Conservation (phyloP, 179 eudicot species). For the Spinacia oleracea region DNA sequence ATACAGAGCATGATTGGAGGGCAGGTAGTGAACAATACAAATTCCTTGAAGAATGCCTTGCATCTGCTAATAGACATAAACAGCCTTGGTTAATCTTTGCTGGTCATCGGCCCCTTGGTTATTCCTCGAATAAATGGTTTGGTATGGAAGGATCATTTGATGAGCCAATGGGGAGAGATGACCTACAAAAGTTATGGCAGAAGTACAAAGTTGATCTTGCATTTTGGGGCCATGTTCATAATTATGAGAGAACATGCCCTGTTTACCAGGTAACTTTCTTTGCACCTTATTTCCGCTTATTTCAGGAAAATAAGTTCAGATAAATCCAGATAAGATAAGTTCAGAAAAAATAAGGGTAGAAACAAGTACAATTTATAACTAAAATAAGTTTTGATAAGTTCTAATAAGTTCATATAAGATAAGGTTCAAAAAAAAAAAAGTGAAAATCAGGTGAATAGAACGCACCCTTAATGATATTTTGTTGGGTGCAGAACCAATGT, state of each 20-base stretch:
- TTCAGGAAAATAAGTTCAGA: no score
- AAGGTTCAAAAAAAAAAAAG: no score
- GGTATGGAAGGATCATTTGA: constrained; percentile 61
- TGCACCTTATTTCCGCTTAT: no score
- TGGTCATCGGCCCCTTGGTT: constrained; percentile 76
- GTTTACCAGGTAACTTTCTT: constrained; percentile 60
- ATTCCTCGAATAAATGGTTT: constrained; percentile 52
- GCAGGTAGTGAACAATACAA: constrained; percentile 68
- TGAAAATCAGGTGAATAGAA: no score
- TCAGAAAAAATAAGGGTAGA: no score
- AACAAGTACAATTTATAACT: no score
- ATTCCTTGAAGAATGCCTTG: constrained; percentile 71
- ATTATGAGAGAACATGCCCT: constrained; percentile 77
- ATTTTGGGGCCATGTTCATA: constrained; percentile 71
- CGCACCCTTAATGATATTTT: no score
- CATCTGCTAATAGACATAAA: constrained; percentile 64
- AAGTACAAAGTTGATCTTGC: constrained; percentile 84
- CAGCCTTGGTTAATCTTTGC: constrained; percentile 79
- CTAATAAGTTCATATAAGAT: no score
- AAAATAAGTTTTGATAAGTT: no score
- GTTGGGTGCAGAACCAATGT: constrained; percentile 52
- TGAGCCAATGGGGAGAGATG: constrained; percentile 90
- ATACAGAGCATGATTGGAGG: constrained; percentile 81
- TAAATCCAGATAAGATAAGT: no score
- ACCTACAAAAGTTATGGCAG: constrained; percentile 82